A percentile compares a stretch with the other conserved stretches of the same genome.
phyloP scores from a whole-genome alignment of 805 yeast genomes.

The Saccharomyces paradoxus region DNA sequence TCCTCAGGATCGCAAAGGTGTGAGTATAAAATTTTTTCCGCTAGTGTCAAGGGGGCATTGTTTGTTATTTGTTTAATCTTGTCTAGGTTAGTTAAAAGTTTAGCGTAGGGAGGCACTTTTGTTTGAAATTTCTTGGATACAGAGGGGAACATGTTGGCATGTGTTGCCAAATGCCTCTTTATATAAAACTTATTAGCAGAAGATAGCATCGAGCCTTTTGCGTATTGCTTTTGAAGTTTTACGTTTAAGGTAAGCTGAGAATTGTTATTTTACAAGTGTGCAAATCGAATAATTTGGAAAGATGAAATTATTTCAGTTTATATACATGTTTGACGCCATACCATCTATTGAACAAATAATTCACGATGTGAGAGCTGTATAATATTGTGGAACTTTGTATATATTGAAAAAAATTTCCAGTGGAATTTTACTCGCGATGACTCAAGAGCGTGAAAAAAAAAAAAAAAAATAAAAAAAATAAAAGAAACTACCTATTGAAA shows the following conservation, averaged over 20 bases:
- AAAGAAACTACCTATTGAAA: no score
- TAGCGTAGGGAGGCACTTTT: slow-evolving; percentile 83
- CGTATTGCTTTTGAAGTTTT: neutral
- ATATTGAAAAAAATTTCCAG: slow-evolving; percentile 3
- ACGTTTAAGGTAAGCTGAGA: neutral
- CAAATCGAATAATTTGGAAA: neutral
- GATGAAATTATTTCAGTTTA: neutral
- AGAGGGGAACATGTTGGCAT: slow-evolving; percentile 13
- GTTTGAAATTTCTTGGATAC: slow-evolving; percentile 56
- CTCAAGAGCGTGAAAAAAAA: neutral
- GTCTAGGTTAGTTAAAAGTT: slow-evolving; percentile 55
- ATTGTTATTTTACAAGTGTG: no score
- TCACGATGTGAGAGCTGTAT: neutral
- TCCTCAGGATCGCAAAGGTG: slow-evolving; percentile 88
- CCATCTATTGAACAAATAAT: neutral
- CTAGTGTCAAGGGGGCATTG: slow-evolving; percentile 76
- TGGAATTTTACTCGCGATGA: slow-evolving; percentile 5
- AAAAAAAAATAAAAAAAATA: slow-evolving; percentile 27
- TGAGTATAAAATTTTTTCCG: slow-evolving; percentile 90
- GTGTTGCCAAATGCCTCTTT: slow-evolving; percentile 21
- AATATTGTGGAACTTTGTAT: neutral
- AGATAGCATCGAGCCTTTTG: slow-evolving; percentile 17
- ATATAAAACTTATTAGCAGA: slow-evolving; percentile 12
- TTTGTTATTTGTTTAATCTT: slow-evolving; percentile 57
- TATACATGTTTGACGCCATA: neutral